Base-by-base conservation (phyloP, 1,139 yeast species). In the Candida sp. region DNA sequence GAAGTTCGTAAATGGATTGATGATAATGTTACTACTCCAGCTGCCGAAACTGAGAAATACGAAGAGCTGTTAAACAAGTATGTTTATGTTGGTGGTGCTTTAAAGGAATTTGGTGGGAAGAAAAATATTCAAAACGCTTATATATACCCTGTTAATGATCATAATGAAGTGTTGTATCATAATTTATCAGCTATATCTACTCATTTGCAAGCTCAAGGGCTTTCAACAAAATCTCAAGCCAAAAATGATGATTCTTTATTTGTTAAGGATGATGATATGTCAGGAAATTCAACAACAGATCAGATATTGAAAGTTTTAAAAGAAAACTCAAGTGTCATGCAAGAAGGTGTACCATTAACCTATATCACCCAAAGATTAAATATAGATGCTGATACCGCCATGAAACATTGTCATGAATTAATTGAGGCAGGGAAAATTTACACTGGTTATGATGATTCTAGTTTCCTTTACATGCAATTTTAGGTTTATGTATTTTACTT, bases 161-260 rank as follows among this genome's bases (percentile, higher is more conserved):
- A 79, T 59, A 88, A 89, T 60, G 87, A 86, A 56, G 81, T 90
- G 21, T 60, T 86, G 32, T 84, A 87, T 55, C 97, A 91, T 61
- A 81, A 82, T 53, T 68, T 91, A 45, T 81, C 82, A 49, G 93
- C 93, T 5, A 79, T 87, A 41, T 73, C 79, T 47, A 73, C 77
- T 44, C 91, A 84, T 55, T 61, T 78, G 46, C 75, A 73, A 45
- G 73, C 79, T n/a, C 79, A 75, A 48, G 79, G 77, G 5, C 59
- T 63, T 27, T 44, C 55, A 19, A 42, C 44, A 33, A 41, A 45
- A 34, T 37, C 47, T 4, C 35, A 45, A 42, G 19, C 45, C 33
- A 52, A 51, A 11, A 54, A 48, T n/a, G 61, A 55, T 22, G 61
- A 60, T 37, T 61, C 68, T 0, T 63, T 81, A 43, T 81, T 81